Conservation (phyloP, 768 basidiomycete genomes). For the Pisolithus albus region DNA sequence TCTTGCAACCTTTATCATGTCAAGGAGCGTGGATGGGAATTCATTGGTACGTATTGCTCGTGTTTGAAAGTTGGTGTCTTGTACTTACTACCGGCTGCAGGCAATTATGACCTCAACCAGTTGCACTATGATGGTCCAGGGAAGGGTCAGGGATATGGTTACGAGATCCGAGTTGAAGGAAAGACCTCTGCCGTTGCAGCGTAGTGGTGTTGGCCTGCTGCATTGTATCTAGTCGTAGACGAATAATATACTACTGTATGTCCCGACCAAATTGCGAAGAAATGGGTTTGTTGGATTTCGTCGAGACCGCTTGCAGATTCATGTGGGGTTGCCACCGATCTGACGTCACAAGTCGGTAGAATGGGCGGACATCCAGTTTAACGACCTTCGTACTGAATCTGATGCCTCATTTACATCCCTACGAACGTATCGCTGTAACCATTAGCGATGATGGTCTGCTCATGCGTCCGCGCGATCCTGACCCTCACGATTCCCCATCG, state of each 20-base stretch:
- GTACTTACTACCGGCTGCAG: conserved; percentile 33
- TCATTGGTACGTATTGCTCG: conserved; percentile 64
- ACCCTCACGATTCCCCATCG: conserved; percentile 24
- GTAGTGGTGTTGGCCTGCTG: conserved; percentile 13
- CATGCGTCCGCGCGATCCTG: conserved; percentile 49
- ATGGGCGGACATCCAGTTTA: too few species aligned
- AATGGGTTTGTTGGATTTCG: too few species aligned
- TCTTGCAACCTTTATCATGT: conserved; percentile 95
- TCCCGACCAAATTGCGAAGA: not conserved
- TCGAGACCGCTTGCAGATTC: too few species aligned
- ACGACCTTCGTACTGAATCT: conserved; percentile 35
- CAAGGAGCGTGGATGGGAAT: conserved; percentile 91
- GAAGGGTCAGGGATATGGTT: conserved; percentile 71
- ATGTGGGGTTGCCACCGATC: too few species aligned
- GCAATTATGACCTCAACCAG: conserved; percentile 86
- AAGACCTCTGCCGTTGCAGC: conserved; percentile 40
- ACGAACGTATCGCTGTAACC: conserved; percentile 60
- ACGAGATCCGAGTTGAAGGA: conserved; percentile 61
- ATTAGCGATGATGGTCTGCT: conserved; percentile 58
- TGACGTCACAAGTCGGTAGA: too few species aligned
- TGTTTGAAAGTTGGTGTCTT: conserved; percentile 1
- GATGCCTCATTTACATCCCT: conserved; percentile 67
- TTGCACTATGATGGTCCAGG: conserved; percentile 89
- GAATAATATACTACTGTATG: not conserved
- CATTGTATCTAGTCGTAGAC: conserved; percentile 13